Evolutionary conservation across 805 yeast species (phyloP), one percentile per base, ranked within the genome.

Genomic region (Phaffomyces thermotolerans): DNA sequence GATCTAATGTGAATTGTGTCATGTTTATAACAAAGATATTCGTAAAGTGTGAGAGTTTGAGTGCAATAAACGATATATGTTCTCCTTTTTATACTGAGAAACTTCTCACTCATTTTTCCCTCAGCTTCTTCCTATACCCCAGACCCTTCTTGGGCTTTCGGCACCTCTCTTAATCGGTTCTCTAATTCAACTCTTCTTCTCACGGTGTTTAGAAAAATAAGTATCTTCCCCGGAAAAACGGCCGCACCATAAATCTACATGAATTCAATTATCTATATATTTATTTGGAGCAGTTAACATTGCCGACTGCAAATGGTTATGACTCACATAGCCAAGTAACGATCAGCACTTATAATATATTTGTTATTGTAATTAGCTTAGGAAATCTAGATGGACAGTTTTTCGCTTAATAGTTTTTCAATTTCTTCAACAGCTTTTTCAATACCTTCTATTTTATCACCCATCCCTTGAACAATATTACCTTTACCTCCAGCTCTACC

Each of bases 401-500:
- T 82, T 60, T 79, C 81, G 36, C 67, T 60, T 51, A 89, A 72
- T 50, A 79, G 64, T 58, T 72, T 71, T 52, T 74, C 74, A 41
- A 90, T 77, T 50, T 81, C 86, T 30, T 72, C 76, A 51, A 93
- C 72, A 24, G 99, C 99, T 34, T 72, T 74, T 35, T 72, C 73
- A 42, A 88, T 72, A 50, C 84, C 86, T 30, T 67, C 72, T 32
- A 81, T 74, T 50, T 87, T 84, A 55, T 82, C 87, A 56, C 99
- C 99, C 81, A 88, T 84, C 67, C 99, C 99, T 71, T 93, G 99
- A 55, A 88, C 87, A 43, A 90, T 81, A 52, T 88, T 86, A 51
- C 96, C 98, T 68, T 88, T 93, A 65, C 99, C 99, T 69, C 99
- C 99, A 46, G 96, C 95, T 65, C 84, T 88, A 66, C 99, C 99